Percentiles rank a stretch among this genome's conserved stretches.
Evolutionary conservation across 768 basidiomycete species (phyloP).

Genomic region (Symmetrospora coprosmae): DNA sequence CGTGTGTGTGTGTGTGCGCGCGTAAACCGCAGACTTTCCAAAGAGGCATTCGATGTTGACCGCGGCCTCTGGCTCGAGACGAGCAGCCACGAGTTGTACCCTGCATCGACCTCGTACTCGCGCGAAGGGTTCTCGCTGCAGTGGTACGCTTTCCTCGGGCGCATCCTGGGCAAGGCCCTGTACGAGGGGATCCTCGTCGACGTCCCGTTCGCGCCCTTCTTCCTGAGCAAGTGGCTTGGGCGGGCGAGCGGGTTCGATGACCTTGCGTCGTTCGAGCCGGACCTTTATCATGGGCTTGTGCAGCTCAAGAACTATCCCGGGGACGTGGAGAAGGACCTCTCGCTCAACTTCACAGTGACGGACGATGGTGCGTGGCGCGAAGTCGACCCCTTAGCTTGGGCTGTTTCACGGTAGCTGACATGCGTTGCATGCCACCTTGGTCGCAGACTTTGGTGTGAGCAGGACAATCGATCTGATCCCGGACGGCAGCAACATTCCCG

Average conservation of each 20-base stretch:
- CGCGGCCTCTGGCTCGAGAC: conserved; percentile 86
- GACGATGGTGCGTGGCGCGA: conserved; percentile 53
- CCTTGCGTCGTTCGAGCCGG: conserved; percentile 24
- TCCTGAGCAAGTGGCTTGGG: conserved; percentile 88
- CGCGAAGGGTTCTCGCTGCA: conserved; percentile 72
- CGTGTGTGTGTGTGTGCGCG: no score
- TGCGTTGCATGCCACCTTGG: conserved; percentile 3
- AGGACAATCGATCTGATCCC: conserved; percentile 63
- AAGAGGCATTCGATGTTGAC: conserved; percentile 88
- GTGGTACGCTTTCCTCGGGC: conserved; percentile 87
- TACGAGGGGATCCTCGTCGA: conserved; percentile 93
- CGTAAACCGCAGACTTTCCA: conserved; percentile 49
- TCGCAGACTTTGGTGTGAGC: conserved; percentile 64
- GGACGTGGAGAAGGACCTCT: conserved; percentile 63
- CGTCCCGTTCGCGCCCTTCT: conserved; percentile 88
- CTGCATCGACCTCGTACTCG: conserved; percentile 82
- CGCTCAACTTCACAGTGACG: conserved; percentile 75
- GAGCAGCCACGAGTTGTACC: conserved; percentile 83
- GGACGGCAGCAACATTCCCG: conserved; percentile 63
- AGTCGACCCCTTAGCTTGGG: no score
- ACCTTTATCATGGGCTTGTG: conserved; percentile 71
- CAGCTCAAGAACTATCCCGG: conserved; percentile 84
- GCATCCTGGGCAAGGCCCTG: conserved; percentile 86
- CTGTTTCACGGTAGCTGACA: neutral
- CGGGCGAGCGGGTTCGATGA: conserved; percentile 56